Conservation (phyloP, 768 basidiomycete genomes). For the Russula brevipes region DNA sequence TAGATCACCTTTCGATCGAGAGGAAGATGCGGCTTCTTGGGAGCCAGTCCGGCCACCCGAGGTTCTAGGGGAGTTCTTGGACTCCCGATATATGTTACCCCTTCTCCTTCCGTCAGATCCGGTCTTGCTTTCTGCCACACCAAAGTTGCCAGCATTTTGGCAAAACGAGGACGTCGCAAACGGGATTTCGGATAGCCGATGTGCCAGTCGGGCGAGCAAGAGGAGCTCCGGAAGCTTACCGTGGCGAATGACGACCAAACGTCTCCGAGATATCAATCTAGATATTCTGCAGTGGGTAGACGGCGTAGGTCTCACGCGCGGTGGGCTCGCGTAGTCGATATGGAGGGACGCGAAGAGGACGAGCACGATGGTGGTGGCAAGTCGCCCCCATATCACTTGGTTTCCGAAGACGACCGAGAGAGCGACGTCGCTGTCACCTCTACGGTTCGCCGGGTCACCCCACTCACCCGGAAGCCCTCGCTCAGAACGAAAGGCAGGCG, state of each 20-base stretch:
- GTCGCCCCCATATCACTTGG: slow-evolving; percentile 31
- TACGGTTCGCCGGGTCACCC: slow-evolving; percentile 44
- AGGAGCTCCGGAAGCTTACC: slow-evolving; percentile 39
- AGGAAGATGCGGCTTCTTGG: slow-evolving; percentile 63
- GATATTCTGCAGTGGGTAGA: slow-evolving; percentile 67
- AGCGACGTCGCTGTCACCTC: slow-evolving; percentile 32
- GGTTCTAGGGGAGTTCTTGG: slow-evolving; percentile 83
- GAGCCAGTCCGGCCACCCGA: slow-evolving; percentile 73
- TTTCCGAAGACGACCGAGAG: slow-evolving; percentile 30
- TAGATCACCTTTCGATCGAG: slow-evolving; percentile 80
- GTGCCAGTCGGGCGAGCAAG: slow-evolving; percentile 37
- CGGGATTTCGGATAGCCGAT: slow-evolving; percentile 30
- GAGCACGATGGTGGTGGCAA: slow-evolving; percentile 34
- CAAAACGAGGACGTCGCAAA: slow-evolving; percentile 33
- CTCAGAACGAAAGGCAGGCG: slow-evolving; percentile 27
- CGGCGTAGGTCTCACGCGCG: slow-evolving; percentile 55
- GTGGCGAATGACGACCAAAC: slow-evolving; percentile 57
- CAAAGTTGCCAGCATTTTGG: slow-evolving; percentile 41
- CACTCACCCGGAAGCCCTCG: slow-evolving; percentile 65
- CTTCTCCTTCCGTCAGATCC: slow-evolving; percentile 79
- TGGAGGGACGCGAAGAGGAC: slow-evolving; percentile 36
- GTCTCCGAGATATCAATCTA: slow-evolving; percentile 56
- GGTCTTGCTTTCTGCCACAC: slow-evolving; percentile 65
- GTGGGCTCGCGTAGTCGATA: slow-evolving; percentile 48
- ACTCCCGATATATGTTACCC: slow-evolving; percentile 91